Base-by-base conservation (phyloP, 345 rosid genomes). In the Erodium maritimum region DNA sequence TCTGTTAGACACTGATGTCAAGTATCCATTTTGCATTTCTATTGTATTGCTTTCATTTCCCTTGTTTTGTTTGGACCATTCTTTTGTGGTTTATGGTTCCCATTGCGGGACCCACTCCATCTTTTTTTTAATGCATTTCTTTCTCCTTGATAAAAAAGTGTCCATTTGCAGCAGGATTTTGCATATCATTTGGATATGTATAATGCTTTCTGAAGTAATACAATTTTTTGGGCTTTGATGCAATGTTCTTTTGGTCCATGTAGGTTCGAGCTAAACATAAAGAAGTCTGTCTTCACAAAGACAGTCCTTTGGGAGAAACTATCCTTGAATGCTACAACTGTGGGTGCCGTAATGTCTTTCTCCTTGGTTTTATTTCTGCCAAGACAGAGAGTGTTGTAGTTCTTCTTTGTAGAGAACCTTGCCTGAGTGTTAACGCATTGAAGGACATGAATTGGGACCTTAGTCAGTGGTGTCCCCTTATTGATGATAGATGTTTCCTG, bases 401-500 rank as follows among this genome's bases (percentile, higher is more conserved):
- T 59, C 97, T 94, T 66, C 93, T 94, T 3, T 94, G 99, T 70
- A 80, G 99, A 74, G 99, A 94, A 59, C 99, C 99, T 33, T 94
- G 99, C 76, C 81, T 94, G 79, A 94, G 74, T 63, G 97, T 94
- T 19, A 94, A 94, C 76, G 99, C 99, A 25, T 69, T 94, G 78
- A 94, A 94, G 82, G 99, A 94, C 81, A 87, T 94, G 99, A 94
- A 90, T 56, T 94, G 99, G 99, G 99, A 94, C 71, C 73, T 90
- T 61, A 94, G 99, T 74, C 97, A 94, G 69, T 94, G 99, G 99
- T 90, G 96, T 61, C 97, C 99, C 58, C 78, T 94, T 65, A 94
- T 94, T 71, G 99, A 94, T 64, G 99, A 94, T 71, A 87, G 99
- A 70, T 94, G 99, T 75, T 94, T 94, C 70, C 72, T 94, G 59